phyloP scores from a whole-genome alignment of 345 rosid genomes.

The Salix viminalis region DNA sequence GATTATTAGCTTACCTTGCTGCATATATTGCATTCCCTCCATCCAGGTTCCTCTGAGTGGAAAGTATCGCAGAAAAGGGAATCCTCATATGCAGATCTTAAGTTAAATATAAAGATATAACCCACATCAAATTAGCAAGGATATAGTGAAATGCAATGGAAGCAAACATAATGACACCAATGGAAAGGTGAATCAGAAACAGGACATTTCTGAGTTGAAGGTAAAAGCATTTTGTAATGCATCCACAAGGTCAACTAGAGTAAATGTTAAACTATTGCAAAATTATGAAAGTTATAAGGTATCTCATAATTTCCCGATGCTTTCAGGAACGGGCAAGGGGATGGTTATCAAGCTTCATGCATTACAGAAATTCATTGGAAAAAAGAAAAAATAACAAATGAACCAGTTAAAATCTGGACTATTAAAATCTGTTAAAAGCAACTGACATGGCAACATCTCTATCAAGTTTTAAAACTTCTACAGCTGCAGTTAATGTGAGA shows the following conservation, averaged over 20 bases:
- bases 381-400: neutral
- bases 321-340: neutral
- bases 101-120: neutral
- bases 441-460: neutral
- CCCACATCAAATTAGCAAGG: neutral
- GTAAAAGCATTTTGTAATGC: neutral
- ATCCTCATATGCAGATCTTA: slow-evolving; percentile 71
- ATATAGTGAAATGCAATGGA: neutral
- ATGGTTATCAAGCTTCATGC: neutral
- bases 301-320: neutral
- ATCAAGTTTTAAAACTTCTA: neutral
- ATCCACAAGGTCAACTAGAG: neutral
- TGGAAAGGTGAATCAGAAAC: neutral
- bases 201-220: no score
- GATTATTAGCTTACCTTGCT: slow-evolving; percentile 42
- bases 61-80: slow-evolving; percentile 60
- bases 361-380: neutral
- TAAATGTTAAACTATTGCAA: neutral
- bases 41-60: slow-evolving; percentile 75
- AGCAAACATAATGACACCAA: neutral
- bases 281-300: neutral
- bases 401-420: neutral
- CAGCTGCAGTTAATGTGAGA: neutral
- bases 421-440: neutral
- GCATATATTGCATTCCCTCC: slow-evolving; percentile 79